Conservation (phyloP, 441 rosid species). For the Pelargonium cotyledonis region DNA sequence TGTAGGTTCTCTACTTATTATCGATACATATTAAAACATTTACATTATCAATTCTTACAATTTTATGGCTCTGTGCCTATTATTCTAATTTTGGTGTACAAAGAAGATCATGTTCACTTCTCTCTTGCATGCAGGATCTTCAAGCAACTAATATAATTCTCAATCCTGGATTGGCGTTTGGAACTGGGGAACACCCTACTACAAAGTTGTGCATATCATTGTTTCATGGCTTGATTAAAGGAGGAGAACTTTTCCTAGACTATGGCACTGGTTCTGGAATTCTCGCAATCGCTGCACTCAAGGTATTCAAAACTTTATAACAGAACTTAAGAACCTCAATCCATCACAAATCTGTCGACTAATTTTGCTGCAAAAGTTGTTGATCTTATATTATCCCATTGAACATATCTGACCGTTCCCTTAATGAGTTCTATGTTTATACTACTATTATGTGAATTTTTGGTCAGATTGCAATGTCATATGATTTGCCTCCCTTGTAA, state of each 20-base stretch:
- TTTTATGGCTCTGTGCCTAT: not conserved
- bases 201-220: constrained; percentile 63
- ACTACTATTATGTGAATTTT: too few species aligned
- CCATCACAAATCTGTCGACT: not conserved
- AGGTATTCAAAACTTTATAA: constrained; percentile 34
- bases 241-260: constrained; percentile 71
- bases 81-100: not conserved
- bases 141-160: constrained; percentile 65
- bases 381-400: not conserved
- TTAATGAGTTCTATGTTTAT: not conserved
- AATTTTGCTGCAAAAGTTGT: not conserved
- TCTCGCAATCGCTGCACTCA: constrained; percentile 84
- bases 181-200: constrained; percentile 88
- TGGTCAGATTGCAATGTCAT: too few species aligned
- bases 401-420: not conserved
- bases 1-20: not conserved
- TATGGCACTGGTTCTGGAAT: constrained; percentile 93
- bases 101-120: constrained; percentile 9
- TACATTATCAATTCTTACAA: not conserved
- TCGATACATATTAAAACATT: not conserved
- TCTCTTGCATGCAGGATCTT: constrained; percentile 37
- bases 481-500: too few species aligned
- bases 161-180: constrained; percentile 85
- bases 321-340: not conserved
- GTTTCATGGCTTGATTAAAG: constrained; percentile 51